These are phyloP conservation scores for Hemisphaericaspora lyxosophila DNA, from an alignment of 1,139 yeast genomes.

Conservation along the genomic window DNA sequence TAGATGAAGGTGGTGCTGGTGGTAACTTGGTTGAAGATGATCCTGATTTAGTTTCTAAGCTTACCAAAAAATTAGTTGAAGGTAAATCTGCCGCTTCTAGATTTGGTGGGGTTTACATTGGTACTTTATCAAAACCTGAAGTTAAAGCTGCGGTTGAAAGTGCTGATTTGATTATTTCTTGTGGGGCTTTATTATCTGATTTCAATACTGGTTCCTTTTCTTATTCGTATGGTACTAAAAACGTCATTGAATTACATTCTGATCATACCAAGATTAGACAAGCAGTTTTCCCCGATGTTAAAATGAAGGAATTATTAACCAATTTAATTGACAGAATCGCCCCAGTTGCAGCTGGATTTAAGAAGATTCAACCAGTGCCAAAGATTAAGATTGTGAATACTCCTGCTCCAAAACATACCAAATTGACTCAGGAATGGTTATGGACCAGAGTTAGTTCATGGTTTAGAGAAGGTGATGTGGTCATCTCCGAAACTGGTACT, in stretches of 20 bases:
- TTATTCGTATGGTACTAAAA: conserved; percentile 74
- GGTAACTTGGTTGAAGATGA: conserved; percentile 28
- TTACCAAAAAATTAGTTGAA: conserved; percentile 24
- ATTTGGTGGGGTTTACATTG: conserved; percentile 86
- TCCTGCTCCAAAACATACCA: conserved; percentile 25
- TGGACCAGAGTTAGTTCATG: conserved; percentile 77
- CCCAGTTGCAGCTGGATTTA: conserved; percentile 31
- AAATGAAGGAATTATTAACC: conserved; percentile 69
- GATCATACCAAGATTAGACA: conserved; percentile 75
- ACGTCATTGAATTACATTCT: conserved; percentile 87
- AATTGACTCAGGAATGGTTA: conserved; percentile 71
- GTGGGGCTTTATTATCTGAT: conserved; percentile 83
- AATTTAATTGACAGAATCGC: conserved; percentile 42
- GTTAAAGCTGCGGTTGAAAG: conserved; percentile 75
- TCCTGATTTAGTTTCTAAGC: conserved; percentile 26
- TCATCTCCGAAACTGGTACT: conserved; percentile 87
- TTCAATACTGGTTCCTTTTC: conserved; percentile 90
- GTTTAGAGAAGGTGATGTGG: conserved; percentile 77
- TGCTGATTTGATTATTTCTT: conserved; percentile 73
- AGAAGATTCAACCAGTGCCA: conserved; percentile 51
- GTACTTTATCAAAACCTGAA: conserved; percentile 72
- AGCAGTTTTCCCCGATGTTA: conserved; percentile 76
- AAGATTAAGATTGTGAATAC: conserved; percentile 34
- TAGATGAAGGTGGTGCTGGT: conserved; percentile 57
- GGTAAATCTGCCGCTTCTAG: conserved; percentile 49